A percentile compares a stretch with the other conserved stretches of the same genome.
Conservation (phyloP, 2,329 filamentous ascomycete species). For the Fusarium nematophilum region DNA sequence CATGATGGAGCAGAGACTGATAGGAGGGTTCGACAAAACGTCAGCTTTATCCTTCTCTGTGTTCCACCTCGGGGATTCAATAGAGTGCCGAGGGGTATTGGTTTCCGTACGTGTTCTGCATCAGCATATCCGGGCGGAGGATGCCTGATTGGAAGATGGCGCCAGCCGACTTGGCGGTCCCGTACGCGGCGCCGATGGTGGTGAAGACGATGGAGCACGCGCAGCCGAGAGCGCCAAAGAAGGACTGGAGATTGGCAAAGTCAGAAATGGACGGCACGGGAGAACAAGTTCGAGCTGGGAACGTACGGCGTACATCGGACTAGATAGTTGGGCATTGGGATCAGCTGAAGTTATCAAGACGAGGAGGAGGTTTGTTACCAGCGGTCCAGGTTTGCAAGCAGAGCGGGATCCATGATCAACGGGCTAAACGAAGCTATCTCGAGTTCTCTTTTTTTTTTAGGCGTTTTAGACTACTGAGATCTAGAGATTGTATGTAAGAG, state of each 20-base stretch:
- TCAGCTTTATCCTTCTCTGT: slow-evolving; percentile 12
- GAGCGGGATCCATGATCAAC: slow-evolving; percentile 45
- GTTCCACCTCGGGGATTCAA: background rate
- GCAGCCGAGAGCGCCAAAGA: slow-evolving; percentile 57
- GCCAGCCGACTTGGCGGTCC: slow-evolving; percentile 55
- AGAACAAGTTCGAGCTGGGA: background rate
- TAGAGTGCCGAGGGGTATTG: too few relatives aligned
- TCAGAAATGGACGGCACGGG: background rate
- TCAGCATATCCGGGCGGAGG: slow-evolving; percentile 57
- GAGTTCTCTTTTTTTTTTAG: background rate
- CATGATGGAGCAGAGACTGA: slow-evolving; percentile 59
- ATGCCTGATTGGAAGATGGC: slow-evolving; percentile 58
- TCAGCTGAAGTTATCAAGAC: slow-evolving; percentile 1
- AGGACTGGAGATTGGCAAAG: slow-evolving; percentile 44
- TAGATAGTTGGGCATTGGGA: slow-evolving; percentile 28
- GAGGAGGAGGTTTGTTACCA: slow-evolving; percentile 43
- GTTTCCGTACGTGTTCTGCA: slow-evolving; percentile 54
- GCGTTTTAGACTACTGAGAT: background rate
- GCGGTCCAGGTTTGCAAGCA: slow-evolving; percentile 50
- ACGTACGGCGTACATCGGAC: slow-evolving; percentile 59
- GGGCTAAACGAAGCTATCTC: slow-evolving; percentile 6
- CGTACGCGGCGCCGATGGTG: slow-evolving; percentile 60
- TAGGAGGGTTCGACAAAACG: background rate
- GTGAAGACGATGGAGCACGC: slow-evolving; percentile 62
- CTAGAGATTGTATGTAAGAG: background rate